A percentile compares a stretch with the other conserved stretches of the same genome.
These are phyloP conservation scores for Vinca major DNA, from an alignment of 305 asterid genomes.

Conservation along the genomic window DNA sequence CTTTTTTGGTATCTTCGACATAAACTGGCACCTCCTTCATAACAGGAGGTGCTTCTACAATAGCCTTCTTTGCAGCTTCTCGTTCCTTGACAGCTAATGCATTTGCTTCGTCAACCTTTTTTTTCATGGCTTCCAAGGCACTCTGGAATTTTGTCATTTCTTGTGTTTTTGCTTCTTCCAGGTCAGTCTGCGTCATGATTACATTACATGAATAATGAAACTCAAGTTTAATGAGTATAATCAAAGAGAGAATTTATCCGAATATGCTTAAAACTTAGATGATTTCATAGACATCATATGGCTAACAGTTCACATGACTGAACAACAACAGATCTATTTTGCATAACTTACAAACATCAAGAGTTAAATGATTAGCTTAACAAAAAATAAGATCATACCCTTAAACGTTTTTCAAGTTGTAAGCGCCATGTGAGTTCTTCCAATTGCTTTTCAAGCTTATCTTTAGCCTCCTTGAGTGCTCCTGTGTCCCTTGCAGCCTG, in stretches of 20 bases:
- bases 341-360: neutral
- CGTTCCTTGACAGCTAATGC: slow-evolving; percentile 57
- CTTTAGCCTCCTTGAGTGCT: slow-evolving; percentile 98
- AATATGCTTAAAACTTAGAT: neutral
- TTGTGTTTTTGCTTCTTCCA: slow-evolving; percentile 84
- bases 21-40: slow-evolving; percentile 80
- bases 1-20: slow-evolving; percentile 77
- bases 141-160: slow-evolving; percentile 66
- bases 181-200: slow-evolving; percentile 55
- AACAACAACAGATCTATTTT: neutral
- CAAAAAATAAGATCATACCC: slow-evolving; percentile 41
- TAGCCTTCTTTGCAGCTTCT: slow-evolving; percentile 86
- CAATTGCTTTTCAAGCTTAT: slow-evolving; percentile 89
- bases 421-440: slow-evolving; percentile 97
- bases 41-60: slow-evolving; percentile 93
- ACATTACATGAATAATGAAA: slow-evolving; percentile 3
- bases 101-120: slow-evolving; percentile 71
- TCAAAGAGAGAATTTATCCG: neutral
- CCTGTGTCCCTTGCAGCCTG: slow-evolving; percentile 99
- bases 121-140: slow-evolving; percentile 60
- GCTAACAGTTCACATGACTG: too few relatives aligned
- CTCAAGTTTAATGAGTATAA: neutral
- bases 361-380: neutral
- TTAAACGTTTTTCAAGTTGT: slow-evolving; percentile 91
- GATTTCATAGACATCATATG: neutral